Percentiles rank a stretch among this genome's conserved stretches.
Evolutionary conservation across 352 stramenopile species (phyloP).

Genomic region (Pythium chondricola): DNA sequence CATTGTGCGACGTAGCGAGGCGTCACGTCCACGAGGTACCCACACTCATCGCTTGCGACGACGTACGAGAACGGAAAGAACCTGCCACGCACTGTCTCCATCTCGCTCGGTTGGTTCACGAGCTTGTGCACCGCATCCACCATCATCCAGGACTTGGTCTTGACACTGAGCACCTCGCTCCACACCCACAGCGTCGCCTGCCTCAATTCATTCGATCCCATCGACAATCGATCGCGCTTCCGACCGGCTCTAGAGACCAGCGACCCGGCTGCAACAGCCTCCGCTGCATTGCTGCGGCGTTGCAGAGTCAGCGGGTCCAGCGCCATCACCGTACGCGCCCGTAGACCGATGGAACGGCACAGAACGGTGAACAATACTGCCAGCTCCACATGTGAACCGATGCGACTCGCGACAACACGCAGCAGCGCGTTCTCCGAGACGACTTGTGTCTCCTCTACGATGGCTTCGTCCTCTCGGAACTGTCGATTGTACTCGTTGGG

Average conservation of each 20-base stretch:
- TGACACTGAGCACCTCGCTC: conserved; percentile 59
- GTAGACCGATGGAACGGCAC: conserved; percentile 44
- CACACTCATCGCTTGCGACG: conserved; percentile 42
- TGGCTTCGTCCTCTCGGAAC: neutral
- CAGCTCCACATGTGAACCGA: conserved; percentile 41
- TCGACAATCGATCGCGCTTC: conserved; percentile 1
- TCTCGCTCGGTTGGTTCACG: conserved; percentile 37
- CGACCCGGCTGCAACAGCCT: conserved; percentile 7
- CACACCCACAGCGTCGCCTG: conserved; percentile 48
- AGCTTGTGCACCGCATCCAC: conserved; percentile 48
- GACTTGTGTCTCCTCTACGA: neutral
- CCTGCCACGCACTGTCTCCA: conserved; percentile 45
- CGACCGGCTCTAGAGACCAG: neutral
- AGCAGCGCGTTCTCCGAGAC: conserved; percentile 48
- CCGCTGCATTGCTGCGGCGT: conserved; percentile 31
- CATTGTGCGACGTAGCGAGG: conserved; percentile 52
- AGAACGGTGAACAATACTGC: conserved; percentile 56
- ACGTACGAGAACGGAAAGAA: conserved; percentile 54
- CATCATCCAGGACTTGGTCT: conserved; percentile 43
- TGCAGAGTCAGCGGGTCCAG: conserved; percentile 53
- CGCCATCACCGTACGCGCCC: conserved; percentile 35
- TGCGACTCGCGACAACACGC: conserved; percentile 38
- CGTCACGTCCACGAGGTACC: conserved; percentile 52
- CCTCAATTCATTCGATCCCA: conserved; percentile 7
- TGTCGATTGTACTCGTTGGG: neutral